These are phyloP conservation scores for Ammopiptanthus mongolicus DNA, from an alignment of 306 rosid genomes.

Conservation along the genomic window DNA sequence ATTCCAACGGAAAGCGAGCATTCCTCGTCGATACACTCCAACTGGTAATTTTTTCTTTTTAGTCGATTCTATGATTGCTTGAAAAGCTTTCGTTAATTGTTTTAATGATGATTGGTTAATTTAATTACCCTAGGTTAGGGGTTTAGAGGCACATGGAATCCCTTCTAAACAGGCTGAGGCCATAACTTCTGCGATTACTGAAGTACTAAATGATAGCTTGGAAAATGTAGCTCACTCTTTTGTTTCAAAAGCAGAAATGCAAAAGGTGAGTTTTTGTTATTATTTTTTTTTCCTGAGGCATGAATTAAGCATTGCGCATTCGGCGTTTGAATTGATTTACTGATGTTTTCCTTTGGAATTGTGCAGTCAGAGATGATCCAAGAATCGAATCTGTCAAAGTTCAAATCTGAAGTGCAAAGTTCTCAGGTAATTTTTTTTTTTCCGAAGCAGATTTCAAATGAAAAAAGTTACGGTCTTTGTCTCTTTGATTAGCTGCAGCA, in stretches of 20 bases:
- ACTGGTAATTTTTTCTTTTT: slow-evolving; percentile 21
- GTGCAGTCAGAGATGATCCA: slow-evolving; percentile 42
- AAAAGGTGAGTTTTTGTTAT: slow-evolving; percentile 20
- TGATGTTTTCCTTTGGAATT: not conserved
- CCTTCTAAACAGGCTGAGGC: slow-evolving; percentile 68
- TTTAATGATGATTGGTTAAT: slow-evolving; percentile 8
- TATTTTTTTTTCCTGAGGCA: too few species aligned
- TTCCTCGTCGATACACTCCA: slow-evolving; percentile 58
- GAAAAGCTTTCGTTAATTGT: not conserved
- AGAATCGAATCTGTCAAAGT: slow-evolving; percentile 49
- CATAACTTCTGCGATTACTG: slow-evolving; percentile 45
- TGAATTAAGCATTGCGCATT: not conserved
- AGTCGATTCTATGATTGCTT: not conserved
- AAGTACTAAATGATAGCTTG: slow-evolving; percentile 51
- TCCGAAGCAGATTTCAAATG: not conserved
- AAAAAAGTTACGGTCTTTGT: not conserved
- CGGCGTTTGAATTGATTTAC: not conserved
- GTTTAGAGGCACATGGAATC: slow-evolving; percentile 50
- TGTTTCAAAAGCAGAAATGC: slow-evolving; percentile 49
- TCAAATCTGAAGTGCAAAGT: slow-evolving; percentile 46
- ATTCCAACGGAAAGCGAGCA: slow-evolving; percentile 43
- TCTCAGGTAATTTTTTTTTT: slow-evolving; percentile 41
- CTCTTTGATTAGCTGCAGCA: not conserved
- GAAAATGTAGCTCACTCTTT: slow-evolving; percentile 46
- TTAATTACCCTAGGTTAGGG: slow-evolving; percentile 32